Evolutionary conservation across 331 rosid species (phyloP), one percentile per base, ranked within the genome.

Genomic region (Ulmus americana): DNA sequence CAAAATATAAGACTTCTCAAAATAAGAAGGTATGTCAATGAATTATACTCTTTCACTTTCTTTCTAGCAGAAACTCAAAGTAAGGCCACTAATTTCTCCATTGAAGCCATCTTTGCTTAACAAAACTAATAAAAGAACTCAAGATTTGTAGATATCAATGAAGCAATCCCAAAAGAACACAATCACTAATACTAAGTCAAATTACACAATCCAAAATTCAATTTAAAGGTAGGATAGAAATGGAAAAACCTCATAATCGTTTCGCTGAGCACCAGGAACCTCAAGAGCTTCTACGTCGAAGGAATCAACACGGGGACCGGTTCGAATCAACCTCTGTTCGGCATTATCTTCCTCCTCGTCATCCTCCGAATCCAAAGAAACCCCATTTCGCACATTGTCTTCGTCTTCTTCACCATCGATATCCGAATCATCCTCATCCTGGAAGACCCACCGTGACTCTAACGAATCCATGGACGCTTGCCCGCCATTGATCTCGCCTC

Each of bases 231-330:
- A 7, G 12, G 8, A 7, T 13, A 11, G 10, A 63, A 38, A 55
- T 8, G 35, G n/a, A 51, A 14, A 61, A 63, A 89, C 95, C 90
- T 94, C 99, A 35, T 76, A 85, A 45, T 87, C 95, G 64, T 70
- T 76, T 68, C 95, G 81, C 10, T 51, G 90, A 41, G 87, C 90
- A 16, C 95, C 90, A 11, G 90, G 97, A 63, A 94, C 87, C 73
- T 94, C 99, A 20, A 94, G 97, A 45, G 99, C 99, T 73, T 94
- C 99, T 10, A 90, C 99, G 69, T 94, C 99, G 68, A 94, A 94
- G 7, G 99, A 94, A 74, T 94, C 97, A 48, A 90, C 73, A 46
- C 95, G 86, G 0, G 97, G 99, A 44, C 97, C 97, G 56, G 99
- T 94, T 39, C 99, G 91, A 74, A 94, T 81, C 76, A 94, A 75